These are phyloP conservation scores for Trichoderma pleuroti DNA, from an alignment of 2,329 filamentous ascomycete species.

Conservation along the genomic window DNA sequence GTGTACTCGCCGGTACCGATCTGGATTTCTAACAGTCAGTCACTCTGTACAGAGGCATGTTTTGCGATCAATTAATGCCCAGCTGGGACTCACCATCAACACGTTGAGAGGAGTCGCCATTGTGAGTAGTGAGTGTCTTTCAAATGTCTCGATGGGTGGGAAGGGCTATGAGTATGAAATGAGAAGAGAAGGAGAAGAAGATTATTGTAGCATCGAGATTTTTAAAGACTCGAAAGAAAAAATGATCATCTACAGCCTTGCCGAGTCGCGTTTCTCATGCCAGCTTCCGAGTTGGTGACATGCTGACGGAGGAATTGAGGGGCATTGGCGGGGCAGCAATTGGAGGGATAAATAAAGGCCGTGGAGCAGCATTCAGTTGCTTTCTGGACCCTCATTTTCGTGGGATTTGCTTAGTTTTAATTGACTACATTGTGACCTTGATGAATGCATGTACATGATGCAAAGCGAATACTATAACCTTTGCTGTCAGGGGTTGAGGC, in stretches of 20 bases:
- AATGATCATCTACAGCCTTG: conserved; percentile 1
- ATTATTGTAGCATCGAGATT: background rate
- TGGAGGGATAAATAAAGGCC: conserved; percentile 28
- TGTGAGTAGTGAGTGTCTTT: conserved; percentile 14
- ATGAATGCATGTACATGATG: background rate
- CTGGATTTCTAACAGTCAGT: conserved; percentile 34
- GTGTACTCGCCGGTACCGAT: conserved; percentile 96
- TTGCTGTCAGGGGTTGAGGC: background rate
- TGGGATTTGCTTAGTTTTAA: background rate
- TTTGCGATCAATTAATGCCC: background rate
- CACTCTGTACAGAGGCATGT: background rate
- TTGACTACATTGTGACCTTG: background rate
- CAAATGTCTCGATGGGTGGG: background rate
- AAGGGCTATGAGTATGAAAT: background rate
- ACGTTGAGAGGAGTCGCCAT: conserved; percentile 63
- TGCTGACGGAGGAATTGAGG: conserved; percentile 38
- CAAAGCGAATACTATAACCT: background rate
- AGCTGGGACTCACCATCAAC: conserved; percentile 55
- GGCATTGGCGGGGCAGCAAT: conserved; percentile 30
- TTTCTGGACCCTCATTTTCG: background rate
- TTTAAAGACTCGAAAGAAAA: background rate
- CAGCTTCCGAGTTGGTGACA: background rate
- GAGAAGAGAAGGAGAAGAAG: background rate
- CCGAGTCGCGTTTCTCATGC: background rate
- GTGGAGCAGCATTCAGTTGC: background rate